Base-by-base conservation (phyloP, 2,329 filamentous ascomycete species). In the Drechslerella dactyloides region DNA sequence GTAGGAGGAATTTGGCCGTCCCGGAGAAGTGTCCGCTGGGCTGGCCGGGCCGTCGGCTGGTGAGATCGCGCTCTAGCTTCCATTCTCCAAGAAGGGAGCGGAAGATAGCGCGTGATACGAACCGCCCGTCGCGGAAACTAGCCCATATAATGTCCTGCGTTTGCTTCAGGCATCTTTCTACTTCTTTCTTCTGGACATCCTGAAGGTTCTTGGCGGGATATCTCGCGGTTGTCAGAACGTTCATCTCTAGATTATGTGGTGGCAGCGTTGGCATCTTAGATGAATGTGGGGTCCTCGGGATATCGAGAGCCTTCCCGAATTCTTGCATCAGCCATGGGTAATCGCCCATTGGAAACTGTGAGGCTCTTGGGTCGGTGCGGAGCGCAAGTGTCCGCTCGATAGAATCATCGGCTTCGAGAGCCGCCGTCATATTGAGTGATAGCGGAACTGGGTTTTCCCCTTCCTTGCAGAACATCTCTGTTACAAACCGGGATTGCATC, bases 271-370 rank as follows among this genome's bases (percentile, higher is more conserved):
- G 81, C 27, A 78, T 80, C 8, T 75, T 69, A 0, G 76, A 76
- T 15, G 79, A 79, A 0, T 79, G 76, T n/a, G 74, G 77, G 15
- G 74, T 77, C 30, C 80, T 83, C 13, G 74, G 37, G 7, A 91
- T 81, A 0, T 81, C 82, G 1, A 91, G 81, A 0, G 86, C 84
- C 1, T 82, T 78, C 11, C 87, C 82, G 68, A 93, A 86, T 11
- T 89, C 85, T 74, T 91, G 87, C 83, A 93, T 88, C 11, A 93
- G 80, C 72, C 87, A 93, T 6, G 86, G 79, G 78, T 93, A 93
- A 78, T 96, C 91, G 8, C 87, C 88, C 88, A 93, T 93, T 40
- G 90, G 91, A 75, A 92, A 94, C 75, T 94, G 91, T 1, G 83
- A 72, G 78, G 89, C 75, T 80, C 80, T 4, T 79, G 82, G 75